Conservation (phyloP, 1,139 yeast genomes). For the Pichiaceae sp. region DNA sequence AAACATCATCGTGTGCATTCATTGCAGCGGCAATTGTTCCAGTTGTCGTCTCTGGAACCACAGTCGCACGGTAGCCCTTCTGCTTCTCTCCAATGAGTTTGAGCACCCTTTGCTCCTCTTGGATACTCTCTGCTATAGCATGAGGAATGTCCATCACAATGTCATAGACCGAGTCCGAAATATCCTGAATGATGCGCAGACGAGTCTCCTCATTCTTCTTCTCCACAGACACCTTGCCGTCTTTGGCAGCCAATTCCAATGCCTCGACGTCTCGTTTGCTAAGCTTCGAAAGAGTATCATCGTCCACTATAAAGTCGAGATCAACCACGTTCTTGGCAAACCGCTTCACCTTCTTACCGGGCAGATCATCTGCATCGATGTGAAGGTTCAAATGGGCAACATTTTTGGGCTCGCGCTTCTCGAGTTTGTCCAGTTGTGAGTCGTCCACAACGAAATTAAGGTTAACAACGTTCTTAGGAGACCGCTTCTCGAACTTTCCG, state of each 20-base stretch:
- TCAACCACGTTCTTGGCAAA: conserved; percentile 9
- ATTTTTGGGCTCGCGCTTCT: conserved; percentile 16
- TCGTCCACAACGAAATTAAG: conserved; percentile 6
- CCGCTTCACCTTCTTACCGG: conserved; percentile 9
- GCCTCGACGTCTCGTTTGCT: not conserved
- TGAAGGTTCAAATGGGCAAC: conserved; percentile 7
- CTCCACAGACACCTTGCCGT: conserved; percentile 1
- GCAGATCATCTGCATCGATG: conserved; percentile 9
- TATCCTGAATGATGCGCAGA: not conserved
- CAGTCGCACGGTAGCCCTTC: conserved; percentile 6
- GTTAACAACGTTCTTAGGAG: conserved; percentile 7
- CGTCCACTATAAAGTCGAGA: conserved; percentile 2
- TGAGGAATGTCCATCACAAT: conserved; percentile 1
- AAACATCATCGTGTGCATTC: conserved; percentile 35
- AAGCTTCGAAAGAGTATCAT: not conserved
- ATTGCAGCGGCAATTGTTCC: conserved; percentile 27
- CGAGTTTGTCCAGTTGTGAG: conserved; percentile 2
- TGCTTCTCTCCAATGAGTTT: conserved; percentile 3
- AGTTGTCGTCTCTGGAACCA: conserved; percentile 20
- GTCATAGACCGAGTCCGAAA: not conserved
- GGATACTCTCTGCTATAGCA: not conserved
- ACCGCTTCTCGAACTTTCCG: conserved; percentile 6
- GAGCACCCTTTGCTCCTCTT: not conserved
- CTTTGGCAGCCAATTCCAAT: not conserved
- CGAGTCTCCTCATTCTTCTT: not conserved